Conservation (phyloP, 441 rosid species). For the Mallotus japonicus region DNA sequence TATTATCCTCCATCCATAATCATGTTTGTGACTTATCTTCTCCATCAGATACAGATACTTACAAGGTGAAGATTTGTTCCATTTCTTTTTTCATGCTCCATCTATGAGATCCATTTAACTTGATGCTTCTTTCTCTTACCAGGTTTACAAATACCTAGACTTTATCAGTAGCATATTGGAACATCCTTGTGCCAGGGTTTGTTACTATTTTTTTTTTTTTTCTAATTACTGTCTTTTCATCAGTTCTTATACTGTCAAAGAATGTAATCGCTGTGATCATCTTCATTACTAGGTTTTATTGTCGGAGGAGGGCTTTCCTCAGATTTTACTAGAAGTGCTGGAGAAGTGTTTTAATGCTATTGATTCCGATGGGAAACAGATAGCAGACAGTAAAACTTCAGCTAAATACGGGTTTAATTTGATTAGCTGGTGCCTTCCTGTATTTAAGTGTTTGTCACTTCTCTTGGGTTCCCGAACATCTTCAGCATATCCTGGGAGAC, state of each 20-base stretch:
- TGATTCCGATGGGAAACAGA: slow-evolving; percentile 51
- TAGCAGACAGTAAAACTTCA: slow-evolving; percentile 42
- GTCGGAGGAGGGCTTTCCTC: slow-evolving; percentile 63
- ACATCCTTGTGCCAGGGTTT: slow-evolving; percentile 86
- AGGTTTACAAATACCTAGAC: slow-evolving; percentile 73
- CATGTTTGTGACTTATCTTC: slow-evolving; percentile 46
- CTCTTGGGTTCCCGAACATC: slow-evolving; percentile 51
- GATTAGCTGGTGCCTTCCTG: slow-evolving; percentile 75
- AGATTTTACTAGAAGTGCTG: slow-evolving; percentile 53
- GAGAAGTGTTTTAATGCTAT: slow-evolving; percentile 61
- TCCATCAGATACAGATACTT: slow-evolving; percentile 57
- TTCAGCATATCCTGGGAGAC: slow-evolving; percentile 35
- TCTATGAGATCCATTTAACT: slow-evolving; percentile 21
- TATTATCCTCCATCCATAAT: slow-evolving; percentile 60
- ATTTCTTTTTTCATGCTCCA: slow-evolving; percentile 11
- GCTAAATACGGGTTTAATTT: slow-evolving; percentile 40
- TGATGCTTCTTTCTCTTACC: slow-evolving; percentile 27
- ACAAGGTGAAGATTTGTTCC: slow-evolving; percentile 54
- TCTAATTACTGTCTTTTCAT: slow-evolving; percentile 5
- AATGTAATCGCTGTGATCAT: slow-evolving; percentile 20
- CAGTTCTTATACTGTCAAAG: slow-evolving; percentile 1
- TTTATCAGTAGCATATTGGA: slow-evolving; percentile 80
- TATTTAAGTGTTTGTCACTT: slow-evolving; percentile 65
- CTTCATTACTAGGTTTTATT: slow-evolving; percentile 52
- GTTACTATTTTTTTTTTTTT: slow-evolving; percentile 11